Evolutionary conservation across 345 rosid species (phyloP).

Genomic region (Pugionium dolabratum): DNA sequence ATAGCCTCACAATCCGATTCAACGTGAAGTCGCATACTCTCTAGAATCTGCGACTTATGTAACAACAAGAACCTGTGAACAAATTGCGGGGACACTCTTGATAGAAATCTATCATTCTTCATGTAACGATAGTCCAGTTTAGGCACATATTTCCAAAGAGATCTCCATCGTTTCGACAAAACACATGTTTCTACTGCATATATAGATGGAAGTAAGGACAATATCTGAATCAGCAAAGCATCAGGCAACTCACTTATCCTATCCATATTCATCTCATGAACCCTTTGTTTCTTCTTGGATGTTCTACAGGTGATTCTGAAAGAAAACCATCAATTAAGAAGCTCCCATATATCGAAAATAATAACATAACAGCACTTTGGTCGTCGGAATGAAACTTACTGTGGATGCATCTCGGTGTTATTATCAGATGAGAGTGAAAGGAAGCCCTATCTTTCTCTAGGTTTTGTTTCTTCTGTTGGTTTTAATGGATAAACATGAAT

Average conservation of each 20-base stretch:
- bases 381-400: not conserved
- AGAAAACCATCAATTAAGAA: not conserved
- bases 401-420: too few species aligned
- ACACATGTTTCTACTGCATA: constrained; percentile 1
- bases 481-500: too few species aligned
- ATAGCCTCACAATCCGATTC: not conserved
- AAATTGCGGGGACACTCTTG: not conserved
- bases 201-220: constrained; percentile 13
- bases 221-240: constrained; percentile 16
- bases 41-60: not conserved
- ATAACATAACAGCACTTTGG: not conserved
- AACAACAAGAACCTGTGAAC: not conserved
- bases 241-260: constrained; percentile 17
- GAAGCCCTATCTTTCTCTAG: too few species aligned
- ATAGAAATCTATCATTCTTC: not conserved
- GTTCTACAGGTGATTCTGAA: not conserved
- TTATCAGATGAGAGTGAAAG: too few species aligned
- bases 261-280: not conserved
- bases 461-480: too few species aligned
- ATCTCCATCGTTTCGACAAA: constrained; percentile 25
- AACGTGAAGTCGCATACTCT: constrained; percentile 11
- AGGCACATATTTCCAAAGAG: constrained; percentile 14
- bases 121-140: not conserved
- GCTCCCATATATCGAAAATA: not conserved
- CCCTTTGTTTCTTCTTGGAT: constrained; percentile 4